phyloP scores from a whole-genome alignment of 768 basidiomycete genomes.

The Suillus subaureus region DNA sequence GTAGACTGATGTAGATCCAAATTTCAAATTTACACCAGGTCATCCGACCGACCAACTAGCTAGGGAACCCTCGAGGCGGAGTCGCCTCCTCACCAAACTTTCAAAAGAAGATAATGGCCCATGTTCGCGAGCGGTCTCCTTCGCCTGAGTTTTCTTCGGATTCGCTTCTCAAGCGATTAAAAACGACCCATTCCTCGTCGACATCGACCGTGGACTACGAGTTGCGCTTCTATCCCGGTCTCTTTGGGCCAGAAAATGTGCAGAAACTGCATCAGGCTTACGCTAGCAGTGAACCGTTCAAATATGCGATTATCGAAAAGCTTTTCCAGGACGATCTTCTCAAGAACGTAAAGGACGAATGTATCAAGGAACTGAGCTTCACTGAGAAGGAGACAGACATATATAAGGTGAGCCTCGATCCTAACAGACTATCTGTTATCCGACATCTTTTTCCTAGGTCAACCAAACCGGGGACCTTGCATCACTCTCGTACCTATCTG shows the following conservation, averaged over 20 bases:
- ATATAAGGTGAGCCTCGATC: conserved; percentile 68
- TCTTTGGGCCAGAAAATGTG: conserved; percentile 62
- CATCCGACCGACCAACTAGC: background rate
- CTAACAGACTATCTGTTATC: conserved; percentile 5
- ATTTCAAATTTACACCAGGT: background rate
- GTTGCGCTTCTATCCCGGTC: conserved; percentile 37
- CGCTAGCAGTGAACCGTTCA: conserved; percentile 66
- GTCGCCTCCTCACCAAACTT: background rate
- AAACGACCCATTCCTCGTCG: conserved; percentile 37
- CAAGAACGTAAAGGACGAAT: conserved; percentile 81
- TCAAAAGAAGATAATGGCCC: conserved; percentile 38
- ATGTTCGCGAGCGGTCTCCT: conserved; percentile 48
- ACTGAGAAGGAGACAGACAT: conserved; percentile 98
- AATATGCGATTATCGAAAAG: conserved; percentile 77
- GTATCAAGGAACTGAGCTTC: conserved; percentile 75
- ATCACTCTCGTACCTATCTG: conserved; percentile 84
- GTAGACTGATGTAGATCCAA: background rate
- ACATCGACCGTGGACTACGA: conserved; percentile 16
- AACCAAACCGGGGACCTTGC: conserved; percentile 97
- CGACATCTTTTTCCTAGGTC: conserved; percentile 54
- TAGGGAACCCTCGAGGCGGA: background rate
- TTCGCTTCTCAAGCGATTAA: conserved; percentile 36
- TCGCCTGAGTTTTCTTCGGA: conserved; percentile 37
- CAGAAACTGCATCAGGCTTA: conserved; percentile 60
- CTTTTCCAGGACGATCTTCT: conserved; percentile 86